phyloP scores from a whole-genome alignment of 2,329 filamentous ascomycete species.

The Fusarium marasasianum region DNA sequence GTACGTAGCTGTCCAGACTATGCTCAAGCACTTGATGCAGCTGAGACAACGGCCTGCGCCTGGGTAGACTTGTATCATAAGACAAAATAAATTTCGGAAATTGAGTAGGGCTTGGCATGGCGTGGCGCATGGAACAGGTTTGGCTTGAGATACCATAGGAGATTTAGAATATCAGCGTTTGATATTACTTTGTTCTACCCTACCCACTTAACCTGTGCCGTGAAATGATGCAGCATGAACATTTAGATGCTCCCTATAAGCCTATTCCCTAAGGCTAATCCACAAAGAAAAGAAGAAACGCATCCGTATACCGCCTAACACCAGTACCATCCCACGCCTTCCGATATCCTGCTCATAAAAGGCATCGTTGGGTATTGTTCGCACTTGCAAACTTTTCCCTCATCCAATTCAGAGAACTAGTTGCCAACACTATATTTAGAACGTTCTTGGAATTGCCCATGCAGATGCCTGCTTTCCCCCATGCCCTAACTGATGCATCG shows the following conservation, averaged over 20 bases:
- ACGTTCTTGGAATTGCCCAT: not conserved
- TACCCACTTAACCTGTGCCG: not conserved
- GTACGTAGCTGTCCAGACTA: constrained; percentile 54
- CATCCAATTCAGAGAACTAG: not conserved
- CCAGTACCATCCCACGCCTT: constrained; percentile 4
- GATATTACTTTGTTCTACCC: not conserved
- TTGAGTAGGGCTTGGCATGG: constrained; percentile 28
- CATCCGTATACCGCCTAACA: constrained; percentile 17
- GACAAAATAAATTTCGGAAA: not conserved
- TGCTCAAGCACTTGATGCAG: constrained; percentile 55
- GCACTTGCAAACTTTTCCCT: not conserved
- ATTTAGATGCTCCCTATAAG: constrained; percentile 12
- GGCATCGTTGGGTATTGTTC: not conserved
- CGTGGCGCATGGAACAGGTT: constrained; percentile 40
- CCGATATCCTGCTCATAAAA: constrained; percentile 13
- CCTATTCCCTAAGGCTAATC: not conserved
- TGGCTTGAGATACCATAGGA: constrained; percentile 44
- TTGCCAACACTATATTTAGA: not conserved
- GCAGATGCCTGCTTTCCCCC: not conserved
- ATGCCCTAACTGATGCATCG: constrained; percentile 4
- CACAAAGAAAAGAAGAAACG: constrained; percentile 1
- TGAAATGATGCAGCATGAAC: not conserved
- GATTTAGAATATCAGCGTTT: constrained; percentile 32
- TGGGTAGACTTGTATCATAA: constrained; percentile 31
- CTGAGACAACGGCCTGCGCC: constrained; percentile 50